Base-by-base conservation (phyloP, 2,329 filamentous ascomycete species). In the Penicillium sp. region DNA sequence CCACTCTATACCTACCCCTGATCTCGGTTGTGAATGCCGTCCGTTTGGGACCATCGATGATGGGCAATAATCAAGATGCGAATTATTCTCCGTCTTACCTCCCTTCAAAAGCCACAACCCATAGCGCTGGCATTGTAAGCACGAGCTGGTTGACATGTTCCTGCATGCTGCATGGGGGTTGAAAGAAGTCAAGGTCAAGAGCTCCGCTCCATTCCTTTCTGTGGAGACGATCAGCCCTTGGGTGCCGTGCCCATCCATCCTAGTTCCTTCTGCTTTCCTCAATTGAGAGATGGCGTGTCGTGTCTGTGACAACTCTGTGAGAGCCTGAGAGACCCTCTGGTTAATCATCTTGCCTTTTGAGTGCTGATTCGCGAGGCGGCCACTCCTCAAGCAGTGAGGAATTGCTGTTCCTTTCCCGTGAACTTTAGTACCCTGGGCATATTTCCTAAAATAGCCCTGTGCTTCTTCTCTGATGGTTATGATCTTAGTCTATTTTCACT, bases 221-320 rank as follows among this genome's bases (percentile, higher is more conserved):
- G 69, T 70, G 69, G 69, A 62, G 69, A 63, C 61, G 69, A 70
- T 70, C 67, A 64, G 64, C 69, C 64, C 57, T 69, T 65, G 61
- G 66, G 48, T 69, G 65, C 68, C 66, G 66, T 64, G 65, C 66
- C 61, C 62, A 56, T 59, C 58, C 62, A 51, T 60, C 60, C 57
- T 67, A 58, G 54, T 62, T 48, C 47, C 52, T 46, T 54, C 60
- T 61, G 58, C 54, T 63, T 63, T 62, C 56, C 65, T 62, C 56
- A 58, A 66, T 60, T 45, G 48, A 64, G 64, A 57, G 60, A 54
- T 66, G 65, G 66, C 66, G 63, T 64, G 58, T 26, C 26, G 26
- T 26, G 26, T 26, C 26, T 26, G 26, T 26, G 26, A 26, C 26
- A 6, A 26, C 4, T 63, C 59, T 50, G 44, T 60, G 58, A 60